These are phyloP conservation scores for Picea sitchensis DNA, from an alignment of 75 land plant genomes.

Conservation along the genomic window DNA sequence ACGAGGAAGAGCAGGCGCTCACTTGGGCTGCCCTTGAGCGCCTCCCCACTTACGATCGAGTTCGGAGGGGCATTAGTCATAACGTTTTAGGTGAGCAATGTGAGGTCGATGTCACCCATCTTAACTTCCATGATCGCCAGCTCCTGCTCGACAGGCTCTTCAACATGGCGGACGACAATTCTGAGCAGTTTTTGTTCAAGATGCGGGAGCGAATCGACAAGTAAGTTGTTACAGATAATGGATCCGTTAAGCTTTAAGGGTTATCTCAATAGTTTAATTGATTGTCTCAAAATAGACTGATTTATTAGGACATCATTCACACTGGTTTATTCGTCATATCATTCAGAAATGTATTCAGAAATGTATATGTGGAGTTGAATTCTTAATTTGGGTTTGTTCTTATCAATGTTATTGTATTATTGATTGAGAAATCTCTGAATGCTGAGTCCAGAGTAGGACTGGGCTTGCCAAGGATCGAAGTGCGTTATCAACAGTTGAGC, in stretches of 20 bases:
- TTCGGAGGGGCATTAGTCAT: slow-evolving; percentile 44
- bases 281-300: neutral
- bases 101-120: slow-evolving; percentile 38
- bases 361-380: neutral
- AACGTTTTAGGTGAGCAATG: slow-evolving; percentile 24
- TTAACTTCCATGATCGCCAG: slow-evolving; percentile 29
- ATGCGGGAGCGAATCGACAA: slow-evolving; percentile 56
- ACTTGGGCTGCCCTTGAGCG: slow-evolving; percentile 79
- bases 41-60: slow-evolving; percentile 56
- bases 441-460: slow-evolving; percentile 54
- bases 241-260: neutral
- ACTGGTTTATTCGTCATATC: neutral
- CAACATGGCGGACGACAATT: slow-evolving; percentile 23
- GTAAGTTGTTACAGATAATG: slow-evolving; percentile 13
- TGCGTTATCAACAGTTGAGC: slow-evolving; percentile 57
- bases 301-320: neutral
- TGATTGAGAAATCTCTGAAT: no score
- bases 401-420: no score
- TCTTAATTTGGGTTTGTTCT: neutral
- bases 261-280: neutral
- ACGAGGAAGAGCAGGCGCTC: slow-evolving; percentile 52
- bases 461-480: slow-evolving; percentile 76
- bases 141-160: slow-evolving; percentile 45
- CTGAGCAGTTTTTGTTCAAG: slow-evolving; percentile 39
- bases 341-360: neutral